A percentile compares a stretch with the other conserved stretches of the same genome.
Conservation (phyloP, 1,139 yeast species). For the Blastobotrys indianensis region DNA sequence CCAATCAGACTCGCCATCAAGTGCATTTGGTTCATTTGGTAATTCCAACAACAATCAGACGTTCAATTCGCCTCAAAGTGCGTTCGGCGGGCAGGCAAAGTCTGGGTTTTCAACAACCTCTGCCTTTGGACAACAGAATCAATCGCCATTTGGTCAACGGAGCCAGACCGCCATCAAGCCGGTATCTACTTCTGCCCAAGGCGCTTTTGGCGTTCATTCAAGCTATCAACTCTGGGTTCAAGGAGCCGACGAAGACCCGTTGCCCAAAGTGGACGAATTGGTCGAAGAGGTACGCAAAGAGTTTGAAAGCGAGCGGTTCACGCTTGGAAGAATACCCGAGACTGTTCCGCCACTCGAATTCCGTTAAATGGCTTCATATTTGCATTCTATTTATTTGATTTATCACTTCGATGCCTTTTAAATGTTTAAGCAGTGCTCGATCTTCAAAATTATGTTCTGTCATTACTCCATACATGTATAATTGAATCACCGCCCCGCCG, state of each 20-base stretch:
- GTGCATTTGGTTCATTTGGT: constrained; percentile 4
- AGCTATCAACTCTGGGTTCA: constrained; percentile 27
- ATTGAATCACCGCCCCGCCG: too few species aligned
- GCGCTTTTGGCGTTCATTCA: too few species aligned
- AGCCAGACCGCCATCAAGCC: not conserved
- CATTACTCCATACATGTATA: too few species aligned
- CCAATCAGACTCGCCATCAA: not conserved
- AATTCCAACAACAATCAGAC: constrained; percentile 1
- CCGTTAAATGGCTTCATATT: constrained; percentile 30
- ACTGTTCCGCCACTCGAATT: constrained; percentile 62
- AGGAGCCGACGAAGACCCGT: constrained; percentile 34
- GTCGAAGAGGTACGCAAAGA: constrained; percentile 41
- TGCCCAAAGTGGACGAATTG: constrained; percentile 37
- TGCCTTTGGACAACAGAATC: too few species aligned
- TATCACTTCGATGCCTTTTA: not conserved
- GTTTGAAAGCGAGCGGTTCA: constrained; percentile 49
- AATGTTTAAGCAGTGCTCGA: too few species aligned
- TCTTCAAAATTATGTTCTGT: too few species aligned
- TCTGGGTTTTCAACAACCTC: not conserved
- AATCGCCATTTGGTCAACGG: not conserved
- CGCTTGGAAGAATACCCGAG: constrained; percentile 71
- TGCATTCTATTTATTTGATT: not conserved
- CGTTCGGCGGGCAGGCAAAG: not conserved
- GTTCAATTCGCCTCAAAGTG: constrained; percentile 5
- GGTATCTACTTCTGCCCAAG: too few species aligned